These are phyloP conservation scores for Selaginella moellendorffii DNA, from an alignment of 75 land plant genomes.

Conservation along the genomic window DNA sequence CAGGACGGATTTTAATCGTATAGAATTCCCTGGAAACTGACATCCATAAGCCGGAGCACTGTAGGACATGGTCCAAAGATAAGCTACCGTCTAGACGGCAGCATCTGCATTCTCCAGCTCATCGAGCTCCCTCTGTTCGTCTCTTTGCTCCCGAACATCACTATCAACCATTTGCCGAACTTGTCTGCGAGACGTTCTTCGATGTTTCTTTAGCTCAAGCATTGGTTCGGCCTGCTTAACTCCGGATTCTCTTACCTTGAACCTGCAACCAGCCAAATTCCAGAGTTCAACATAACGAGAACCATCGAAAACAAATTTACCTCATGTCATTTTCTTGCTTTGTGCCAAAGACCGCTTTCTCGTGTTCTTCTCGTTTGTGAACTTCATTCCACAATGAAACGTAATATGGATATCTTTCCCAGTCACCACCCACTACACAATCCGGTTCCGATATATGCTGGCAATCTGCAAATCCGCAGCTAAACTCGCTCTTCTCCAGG, in stretches of 20 bases:
- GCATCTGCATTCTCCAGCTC: slow-evolving; percentile 35
- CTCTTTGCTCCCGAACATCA: no score
- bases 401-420: slow-evolving; percentile 91
- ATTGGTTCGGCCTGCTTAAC: slow-evolving; percentile 79
- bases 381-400: slow-evolving; percentile 79
- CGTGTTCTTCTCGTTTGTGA: slow-evolving; percentile 69
- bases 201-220: slow-evolving; percentile 52
- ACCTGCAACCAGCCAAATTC: slow-evolving; percentile 23
- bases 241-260: slow-evolving; percentile 58
- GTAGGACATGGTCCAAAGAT: no score
- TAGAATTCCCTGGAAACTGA: no score
- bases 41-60: no score
- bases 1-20: no score
- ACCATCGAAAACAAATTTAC: slow-evolving; percentile 31
- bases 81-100: no score
- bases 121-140: slow-evolving; percentile 24
- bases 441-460: slow-evolving; percentile 77
- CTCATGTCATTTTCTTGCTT: slow-evolving; percentile 81
- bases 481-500: slow-evolving; percentile 30
- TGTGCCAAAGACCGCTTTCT: slow-evolving; percentile 74
- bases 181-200: slow-evolving; percentile 58
- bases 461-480: slow-evolving; percentile 67
- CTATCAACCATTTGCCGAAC: slow-evolving; percentile 43
- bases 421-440: slow-evolving; percentile 65
- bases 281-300: background rate